Base-by-base conservation (phyloP, 2,329 filamentous ascomycete species). In the Lecanicillium sp. region DNA sequence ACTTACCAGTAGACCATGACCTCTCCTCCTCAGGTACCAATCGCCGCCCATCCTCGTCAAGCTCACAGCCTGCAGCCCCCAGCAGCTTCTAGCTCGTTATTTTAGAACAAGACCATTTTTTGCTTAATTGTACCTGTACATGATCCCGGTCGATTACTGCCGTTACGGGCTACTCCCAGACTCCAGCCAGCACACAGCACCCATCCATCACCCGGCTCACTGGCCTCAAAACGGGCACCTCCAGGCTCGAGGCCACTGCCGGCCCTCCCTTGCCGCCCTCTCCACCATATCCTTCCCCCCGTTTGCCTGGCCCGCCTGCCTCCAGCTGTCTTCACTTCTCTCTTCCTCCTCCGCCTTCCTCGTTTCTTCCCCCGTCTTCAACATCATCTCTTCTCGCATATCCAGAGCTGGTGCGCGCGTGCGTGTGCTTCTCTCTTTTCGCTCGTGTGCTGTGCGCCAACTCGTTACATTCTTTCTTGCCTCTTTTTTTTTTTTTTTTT, bases 401-500 rank as follows among this genome's bases (percentile, higher is more conserved):
- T 24, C 41, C 32, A 30, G 48, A 47, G 43, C 43, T 46, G 43
- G 37, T 46, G 38, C 44, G 48, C 48, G 48, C 48, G 42, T 46
- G 48, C 48, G 36, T 50, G 43, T 46, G 39, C 37, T 42, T 32
- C 32, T 41, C 43, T 36, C 37, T 37, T 32, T 30, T 45, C 24
- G 21, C 37, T 14, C 30, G 48, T 50, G 48, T 50, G 43, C 48
- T 50, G 48, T 41, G 48, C 48, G 48, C 48, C 48, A 46, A 32
- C 38, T 35, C 43, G 20, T 37, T 47, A 17, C 44, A 46, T 32
- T 50, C 44, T 36, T 24, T 47, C 21, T 33, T 17, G 32, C 44
- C 15, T 24, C 10, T 14, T 21, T 46, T n/a, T 38, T 33, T 19
- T 23, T 15, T 47, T 37, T 17, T 36, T 46, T n/a, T 24, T 12